A percentile compares a stretch with the other conserved stretches of the same genome.
These are phyloP conservation scores for Alternaria viburni DNA, from an alignment of 2,329 filamentous ascomycete species.

Conservation along the genomic window DNA sequence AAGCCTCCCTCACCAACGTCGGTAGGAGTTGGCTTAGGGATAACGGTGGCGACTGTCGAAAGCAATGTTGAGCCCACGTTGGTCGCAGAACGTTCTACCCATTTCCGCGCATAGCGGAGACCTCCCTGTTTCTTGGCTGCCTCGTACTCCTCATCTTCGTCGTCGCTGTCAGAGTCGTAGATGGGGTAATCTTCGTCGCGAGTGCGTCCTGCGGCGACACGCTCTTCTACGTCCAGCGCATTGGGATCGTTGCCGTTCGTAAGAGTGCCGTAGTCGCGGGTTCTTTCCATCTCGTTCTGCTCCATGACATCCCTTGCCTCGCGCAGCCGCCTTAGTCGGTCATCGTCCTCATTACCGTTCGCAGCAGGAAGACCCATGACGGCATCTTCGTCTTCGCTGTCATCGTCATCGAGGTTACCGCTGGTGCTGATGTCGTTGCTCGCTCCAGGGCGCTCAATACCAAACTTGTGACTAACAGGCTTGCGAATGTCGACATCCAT, in stretches of 20 bases:
- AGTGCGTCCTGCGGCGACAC: conserved; percentile 69
- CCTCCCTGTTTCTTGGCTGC: conserved; percentile 79
- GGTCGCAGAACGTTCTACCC: conserved; percentile 58
- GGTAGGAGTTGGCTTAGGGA: conserved; percentile 51
- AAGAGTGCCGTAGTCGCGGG: conserved; percentile 56
- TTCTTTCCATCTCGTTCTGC: conserved; percentile 57
- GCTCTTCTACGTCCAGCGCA: conserved; percentile 78
- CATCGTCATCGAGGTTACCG: conserved; percentile 77
- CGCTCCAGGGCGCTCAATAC: conserved; percentile 80
- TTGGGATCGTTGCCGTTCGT: conserved; percentile 48
- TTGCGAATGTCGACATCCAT: conserved; percentile 99
- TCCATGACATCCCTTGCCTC: conserved; percentile 59
- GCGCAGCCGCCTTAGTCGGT: conserved; percentile 56
- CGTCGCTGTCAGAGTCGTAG: conserved; percentile 90
- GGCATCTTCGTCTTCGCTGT: conserved; percentile 67
- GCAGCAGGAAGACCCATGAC: conserved; percentile 35
- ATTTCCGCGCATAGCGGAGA: conserved; percentile 72
- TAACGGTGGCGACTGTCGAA: conserved; percentile 37
- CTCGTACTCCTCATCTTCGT: conserved; percentile 76
- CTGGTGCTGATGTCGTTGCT: conserved; percentile 78
- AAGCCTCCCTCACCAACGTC: conserved; percentile 51
- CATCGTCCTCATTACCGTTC: conserved; percentile 49
- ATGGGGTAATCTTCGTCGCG: conserved; percentile 77
- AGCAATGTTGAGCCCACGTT: conserved; percentile 49
- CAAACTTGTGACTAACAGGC: conserved; percentile 84